Percentiles rank a stretch among this genome's conserved stretches.
Evolutionary conservation across 805 yeast genomes (phyloP).

Genomic region (Saccharomycopsis fermentans): DNA sequence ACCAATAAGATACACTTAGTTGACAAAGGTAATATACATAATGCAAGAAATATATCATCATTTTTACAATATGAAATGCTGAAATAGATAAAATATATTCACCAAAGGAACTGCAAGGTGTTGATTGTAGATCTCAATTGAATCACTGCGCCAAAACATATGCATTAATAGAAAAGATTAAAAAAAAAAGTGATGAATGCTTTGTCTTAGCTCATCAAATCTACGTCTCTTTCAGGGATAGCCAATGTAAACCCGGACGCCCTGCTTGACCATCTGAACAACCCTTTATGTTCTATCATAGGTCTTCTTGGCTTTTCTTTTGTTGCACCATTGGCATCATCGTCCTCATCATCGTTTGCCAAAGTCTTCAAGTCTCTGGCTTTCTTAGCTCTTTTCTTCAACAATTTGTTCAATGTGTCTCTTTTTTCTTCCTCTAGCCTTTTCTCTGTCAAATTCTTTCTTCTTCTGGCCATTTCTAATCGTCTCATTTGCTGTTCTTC

Average conservation of each 20-base stretch:
- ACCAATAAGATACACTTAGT: no score
- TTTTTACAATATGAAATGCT: no score
- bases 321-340: slow-evolving; percentile 17
- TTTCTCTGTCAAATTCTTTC: slow-evolving; percentile 76
- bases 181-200: neutral
- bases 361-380: slow-evolving; percentile 33
- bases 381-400: slow-evolving; percentile 76
- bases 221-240: slow-evolving; percentile 12
- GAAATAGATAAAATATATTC: no score
- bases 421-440: slow-evolving; percentile 85
- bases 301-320: slow-evolving; percentile 32
- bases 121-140: no score
- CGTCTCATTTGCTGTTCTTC: slow-evolving; percentile 76
- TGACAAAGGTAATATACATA: no score
- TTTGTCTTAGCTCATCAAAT: neutral
- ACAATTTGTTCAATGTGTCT: slow-evolving; percentile 78
- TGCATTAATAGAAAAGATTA: neutral
- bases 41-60: no score
- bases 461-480: slow-evolving; percentile 79
- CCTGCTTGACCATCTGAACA: slow-evolving; percentile 32
- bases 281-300: slow-evolving; percentile 34
- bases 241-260: slow-evolving; percentile 13
- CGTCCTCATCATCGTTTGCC: slow-evolving; percentile 22
- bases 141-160: neutral
- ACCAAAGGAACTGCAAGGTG: no score